Base-by-base conservation (phyloP, 2,329 filamentous ascomycete genomes). In the Rhytidhysteron rufulum region DNA sequence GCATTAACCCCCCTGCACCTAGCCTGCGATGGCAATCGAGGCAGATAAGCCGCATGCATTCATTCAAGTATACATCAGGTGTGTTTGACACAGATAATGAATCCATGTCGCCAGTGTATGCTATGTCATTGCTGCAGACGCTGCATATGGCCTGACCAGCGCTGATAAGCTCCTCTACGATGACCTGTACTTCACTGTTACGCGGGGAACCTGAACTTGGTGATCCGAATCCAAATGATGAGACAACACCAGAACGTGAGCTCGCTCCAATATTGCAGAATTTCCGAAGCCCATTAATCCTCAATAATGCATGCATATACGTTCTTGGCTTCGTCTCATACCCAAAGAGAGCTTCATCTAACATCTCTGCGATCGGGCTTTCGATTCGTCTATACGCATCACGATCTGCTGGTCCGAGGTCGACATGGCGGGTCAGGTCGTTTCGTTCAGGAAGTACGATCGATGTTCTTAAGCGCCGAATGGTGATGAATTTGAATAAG, bases 261-360 rank as follows among this genome's bases (percentile, higher is more conserved):
- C 24, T 13, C 24, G 7, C 31, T 4, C 74, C 74, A 1, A 75
- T 45, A 33, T 75, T 70, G 30, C 74, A 77, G 2, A 75, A 50
- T 13, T 73, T 50, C 0, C 73, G 58, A 27, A 77, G 49, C 0
- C 61, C 53, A 25, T 76, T 69, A 27, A 77, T 73, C 29, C 64
- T 59, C 39, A 73, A 67, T 1, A 77, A 43, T 1, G 66, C 65
- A 31, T 70, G 73, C 10, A 66, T 53, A 31, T 63, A 71, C 1
- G 54, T 41, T 0, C 44, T 44, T 15, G 34, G 9, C 11, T 15
- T 17, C 0, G 47, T 45, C 0, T 42, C 31, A 2, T 45, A 38
- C 1, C 43, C 18, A 8, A 16, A n/a, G 1, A 68, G 32, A 3
- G 60, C 60, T 6, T 67, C 55, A 1, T 68, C 59, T 3, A 48